Percentiles rank a stretch among this genome's conserved stretches.
Evolutionary conservation across 1,284 basidiomycete genomes (phyloP).

Genomic region (Termitomyces sp.): DNA sequence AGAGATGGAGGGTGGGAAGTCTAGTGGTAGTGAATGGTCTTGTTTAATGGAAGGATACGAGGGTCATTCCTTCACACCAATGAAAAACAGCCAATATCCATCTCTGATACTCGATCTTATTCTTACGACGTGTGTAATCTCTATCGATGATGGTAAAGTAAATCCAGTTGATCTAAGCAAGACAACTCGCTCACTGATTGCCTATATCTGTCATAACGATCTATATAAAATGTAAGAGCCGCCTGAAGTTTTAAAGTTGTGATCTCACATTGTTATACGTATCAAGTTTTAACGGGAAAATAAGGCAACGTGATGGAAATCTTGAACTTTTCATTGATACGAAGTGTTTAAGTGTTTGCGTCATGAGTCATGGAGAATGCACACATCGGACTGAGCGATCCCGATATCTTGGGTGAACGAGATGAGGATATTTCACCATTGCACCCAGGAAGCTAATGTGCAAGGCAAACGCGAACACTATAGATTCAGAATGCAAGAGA

Average conservation of each 20-base stretch:
- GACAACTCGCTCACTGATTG: not conserved
- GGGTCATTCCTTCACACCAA: not conserved
- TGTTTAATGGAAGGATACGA: too few species aligned
- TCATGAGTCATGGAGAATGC: not conserved
- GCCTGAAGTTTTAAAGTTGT: not conserved
- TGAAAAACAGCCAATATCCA: slow-evolving; percentile 6
- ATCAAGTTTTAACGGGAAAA: not conserved
- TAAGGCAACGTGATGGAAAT: not conserved
- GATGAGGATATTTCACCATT: not conserved
- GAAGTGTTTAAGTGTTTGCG: too few species aligned
- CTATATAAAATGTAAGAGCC: not conserved
- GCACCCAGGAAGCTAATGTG: not conserved
- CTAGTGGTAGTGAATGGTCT: too few species aligned
- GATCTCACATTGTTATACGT: not conserved
- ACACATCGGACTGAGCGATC: not conserved
- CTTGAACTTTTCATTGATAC: not conserved
- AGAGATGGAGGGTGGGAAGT: too few species aligned
- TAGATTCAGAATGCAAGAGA: too few species aligned
- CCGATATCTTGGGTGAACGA: not conserved
- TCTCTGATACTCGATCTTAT: slow-evolving; percentile 9
- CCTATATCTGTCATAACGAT: not conserved
- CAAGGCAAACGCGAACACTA: too few species aligned
- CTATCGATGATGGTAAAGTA: not conserved
- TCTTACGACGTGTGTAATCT: slow-evolving; percentile 10
- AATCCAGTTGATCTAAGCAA: not conserved